Percentiles rank a stretch among this genome's conserved stretches.
Evolutionary conservation across 2,329 filamentous ascomycete genomes (phyloP).

Genomic region (Arthrobotrys conoides): DNA sequence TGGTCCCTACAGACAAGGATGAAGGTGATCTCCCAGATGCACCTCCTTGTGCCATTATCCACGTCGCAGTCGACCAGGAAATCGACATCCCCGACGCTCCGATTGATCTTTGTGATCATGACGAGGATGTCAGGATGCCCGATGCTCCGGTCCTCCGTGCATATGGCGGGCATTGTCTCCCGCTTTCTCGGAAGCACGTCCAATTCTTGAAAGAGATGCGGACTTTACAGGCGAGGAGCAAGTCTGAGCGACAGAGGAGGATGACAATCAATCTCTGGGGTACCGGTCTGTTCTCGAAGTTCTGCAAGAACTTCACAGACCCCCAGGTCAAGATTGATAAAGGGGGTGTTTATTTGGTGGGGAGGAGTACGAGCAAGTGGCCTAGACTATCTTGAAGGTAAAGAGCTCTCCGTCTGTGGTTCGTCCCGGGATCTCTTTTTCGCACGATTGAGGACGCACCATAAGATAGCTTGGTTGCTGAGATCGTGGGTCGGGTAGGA

Average conservation of each 20-base stretch:
- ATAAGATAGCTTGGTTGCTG: constrained; percentile 42
- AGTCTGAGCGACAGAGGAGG: constrained; percentile 37
- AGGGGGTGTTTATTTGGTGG: constrained; percentile 22
- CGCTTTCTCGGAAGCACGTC: constrained; percentile 33
- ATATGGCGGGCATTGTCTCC: constrained; percentile 11
- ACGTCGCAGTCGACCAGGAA: constrained; percentile 26
- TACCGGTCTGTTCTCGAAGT: constrained; percentile 17
- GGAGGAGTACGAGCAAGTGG: constrained; percentile 25
- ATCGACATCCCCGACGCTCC: constrained; percentile 46
- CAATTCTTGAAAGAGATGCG: constrained; percentile 36
- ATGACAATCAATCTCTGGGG: constrained; percentile 44
- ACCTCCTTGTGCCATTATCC: constrained; percentile 10
- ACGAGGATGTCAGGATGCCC: constrained; percentile 26
- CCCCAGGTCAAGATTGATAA: constrained; percentile 41
- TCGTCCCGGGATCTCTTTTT: constrained; percentile 4
- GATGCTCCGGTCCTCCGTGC: constrained; percentile 35
- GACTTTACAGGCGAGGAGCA: constrained; percentile 13
- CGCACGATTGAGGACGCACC: constrained; percentile 38
- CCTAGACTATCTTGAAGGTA: constrained; percentile 30
- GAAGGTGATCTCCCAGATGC: constrained; percentile 27
- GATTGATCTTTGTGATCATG: constrained; percentile 13
- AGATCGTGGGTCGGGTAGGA: constrained; percentile 49
- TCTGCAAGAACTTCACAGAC: constrained; percentile 24
- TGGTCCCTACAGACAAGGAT: constrained; percentile 8
- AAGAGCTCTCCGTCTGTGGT: constrained; percentile 7